phyloP scores from a whole-genome alignment of 805 yeast genomes.

The Spathaspora sp. region DNA sequence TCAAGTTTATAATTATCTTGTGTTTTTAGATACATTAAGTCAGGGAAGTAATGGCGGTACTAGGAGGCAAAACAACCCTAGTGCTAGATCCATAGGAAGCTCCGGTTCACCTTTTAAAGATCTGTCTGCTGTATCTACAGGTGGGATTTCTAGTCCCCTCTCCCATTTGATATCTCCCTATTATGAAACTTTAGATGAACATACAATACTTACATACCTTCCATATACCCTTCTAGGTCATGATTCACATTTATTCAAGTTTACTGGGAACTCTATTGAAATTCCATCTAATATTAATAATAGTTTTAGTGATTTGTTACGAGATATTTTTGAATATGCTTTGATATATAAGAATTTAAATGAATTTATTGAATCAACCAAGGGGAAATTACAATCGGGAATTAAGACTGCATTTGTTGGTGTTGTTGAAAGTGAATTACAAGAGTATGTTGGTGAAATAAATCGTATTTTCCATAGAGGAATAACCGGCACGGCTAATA shows the following conservation, averaged over 20 bases:
- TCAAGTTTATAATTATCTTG: constrained; percentile 33
- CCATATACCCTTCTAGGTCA: constrained; percentile 59
- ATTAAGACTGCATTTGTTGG: constrained; percentile 60
- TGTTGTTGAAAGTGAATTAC: constrained; percentile 39
- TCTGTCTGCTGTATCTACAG: not conserved
- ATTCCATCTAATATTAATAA: constrained; percentile 54
- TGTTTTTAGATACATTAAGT: constrained; percentile 23
- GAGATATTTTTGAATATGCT: constrained; percentile 66
- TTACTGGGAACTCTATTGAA: constrained; percentile 23
- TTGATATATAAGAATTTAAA: constrained; percentile 53
- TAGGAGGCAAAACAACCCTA: not conserved
- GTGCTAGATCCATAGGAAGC: not conserved
- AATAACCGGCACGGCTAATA: not conserved
- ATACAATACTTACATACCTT: constrained; percentile 39
- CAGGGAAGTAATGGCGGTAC: not conserved
- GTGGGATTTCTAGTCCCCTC: not conserved
- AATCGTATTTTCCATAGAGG: constrained; percentile 26
- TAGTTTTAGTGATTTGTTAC: constrained; percentile 54
- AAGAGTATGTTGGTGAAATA: constrained; percentile 30
- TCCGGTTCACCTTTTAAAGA: not conserved
- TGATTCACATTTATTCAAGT: constrained; percentile 54
- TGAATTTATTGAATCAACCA: constrained; percentile 20
- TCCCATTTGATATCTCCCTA: constrained; percentile 14
- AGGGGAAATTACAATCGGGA: constrained; percentile 39
- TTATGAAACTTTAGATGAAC: constrained; percentile 29